These are phyloP conservation scores for Hamigera avellanea DNA, from an alignment of 495 filamentous ascomycete genomes.

Conservation along the genomic window DNA sequence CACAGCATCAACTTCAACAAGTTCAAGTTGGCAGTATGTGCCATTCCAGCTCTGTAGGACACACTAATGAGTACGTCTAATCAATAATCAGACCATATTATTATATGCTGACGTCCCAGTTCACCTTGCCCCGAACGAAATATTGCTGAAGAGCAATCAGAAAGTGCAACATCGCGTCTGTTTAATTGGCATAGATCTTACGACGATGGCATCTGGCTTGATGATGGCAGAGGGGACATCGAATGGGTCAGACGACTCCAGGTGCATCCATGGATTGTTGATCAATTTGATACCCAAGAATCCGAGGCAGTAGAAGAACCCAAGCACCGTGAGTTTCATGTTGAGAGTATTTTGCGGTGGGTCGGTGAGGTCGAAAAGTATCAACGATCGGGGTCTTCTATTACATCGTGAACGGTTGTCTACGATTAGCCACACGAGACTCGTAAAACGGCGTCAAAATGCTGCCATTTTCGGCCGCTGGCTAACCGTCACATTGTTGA, in stretches of 20 bases:
- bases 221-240: conserved; percentile 8
- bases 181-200: conserved; percentile 13
- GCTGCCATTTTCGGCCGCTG: no score
- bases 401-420: no score
- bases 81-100: not conserved
- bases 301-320: conserved; percentile 4
- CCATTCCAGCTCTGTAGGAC: no score
- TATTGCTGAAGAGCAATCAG: conserved; percentile 7
- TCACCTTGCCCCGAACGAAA: not conserved
- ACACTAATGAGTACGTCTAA: not conserved
- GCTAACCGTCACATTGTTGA: no score
- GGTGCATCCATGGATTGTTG: conserved; percentile 9
- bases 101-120: not conserved
- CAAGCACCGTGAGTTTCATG: conserved; percentile 1
- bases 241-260: conserved; percentile 7
- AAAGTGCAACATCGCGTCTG: conserved; percentile 6
- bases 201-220: conserved; percentile 13
- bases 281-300: conserved; percentile 5
- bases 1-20: not conserved
- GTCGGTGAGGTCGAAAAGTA: conserved; percentile 2
- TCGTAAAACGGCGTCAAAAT: no score
- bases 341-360: conserved; percentile 6
- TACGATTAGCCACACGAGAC: no score
- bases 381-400: no score
- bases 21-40: not conserved